Conservation (phyloP, 305 asterid species). For the Ajuga reptans region DNA sequence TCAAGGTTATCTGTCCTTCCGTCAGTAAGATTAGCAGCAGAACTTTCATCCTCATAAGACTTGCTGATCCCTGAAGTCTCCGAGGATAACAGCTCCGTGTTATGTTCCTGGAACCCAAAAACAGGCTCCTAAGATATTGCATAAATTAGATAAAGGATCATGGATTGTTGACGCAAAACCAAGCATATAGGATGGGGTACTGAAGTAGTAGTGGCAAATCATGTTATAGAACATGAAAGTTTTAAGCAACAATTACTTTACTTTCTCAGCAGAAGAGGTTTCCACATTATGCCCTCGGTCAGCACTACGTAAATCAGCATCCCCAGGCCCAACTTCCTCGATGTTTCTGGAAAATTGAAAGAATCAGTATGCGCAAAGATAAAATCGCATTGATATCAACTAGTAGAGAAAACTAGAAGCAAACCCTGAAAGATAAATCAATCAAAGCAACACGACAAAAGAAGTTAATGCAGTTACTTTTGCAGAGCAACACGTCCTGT, state of each 20-base stretch:
- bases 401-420: slow-evolving; percentile 8
- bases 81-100: slow-evolving; percentile 34
- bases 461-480: neutral
- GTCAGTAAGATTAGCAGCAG: slow-evolving; percentile 33
- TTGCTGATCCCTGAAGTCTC: slow-evolving; percentile 39
- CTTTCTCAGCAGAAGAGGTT: slow-evolving; percentile 51
- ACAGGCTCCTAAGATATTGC: slow-evolving; percentile 21
- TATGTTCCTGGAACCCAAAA: slow-evolving; percentile 45
- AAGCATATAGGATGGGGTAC: slow-evolving; percentile 12
- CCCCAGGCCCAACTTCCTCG: slow-evolving; percentile 62
- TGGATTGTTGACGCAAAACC: neutral
- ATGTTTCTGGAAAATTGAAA: slow-evolving; percentile 54
- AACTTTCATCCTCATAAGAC: slow-evolving; percentile 36
- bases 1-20: slow-evolving; percentile 38
- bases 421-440: slow-evolving; percentile 9
- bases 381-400: slow-evolving; percentile 7
- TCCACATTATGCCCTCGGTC: slow-evolving; percentile 44
- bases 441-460: slow-evolving; percentile 3
- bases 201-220: slow-evolving; percentile 8
- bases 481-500: slow-evolving; percentile 7
- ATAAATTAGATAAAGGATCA: slow-evolving; percentile 6
- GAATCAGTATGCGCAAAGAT: slow-evolving; percentile 18
- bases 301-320: slow-evolving; percentile 39
- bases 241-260: slow-evolving; percentile 36
- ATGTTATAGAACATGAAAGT: slow-evolving; percentile 17